Evolutionary conservation across 306 rosid genomes (phyloP), one percentile per base, ranked within the genome.

Genomic region (Mimosa pudica): DNA sequence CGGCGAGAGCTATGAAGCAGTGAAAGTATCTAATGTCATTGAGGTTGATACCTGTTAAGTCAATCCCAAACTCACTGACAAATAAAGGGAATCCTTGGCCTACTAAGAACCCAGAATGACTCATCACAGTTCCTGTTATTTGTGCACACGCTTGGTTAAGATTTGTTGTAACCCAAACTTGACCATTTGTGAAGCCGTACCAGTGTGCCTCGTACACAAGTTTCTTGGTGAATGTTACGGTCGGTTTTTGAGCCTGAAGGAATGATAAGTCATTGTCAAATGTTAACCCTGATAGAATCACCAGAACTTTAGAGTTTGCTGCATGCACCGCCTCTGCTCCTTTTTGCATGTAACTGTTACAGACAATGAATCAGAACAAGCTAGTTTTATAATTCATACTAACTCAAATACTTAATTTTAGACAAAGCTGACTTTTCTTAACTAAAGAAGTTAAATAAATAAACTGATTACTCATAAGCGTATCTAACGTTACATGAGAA

Each of bases 241-340:
- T 83, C 77, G 89, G 67, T 0, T 86, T 80, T 69, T 70, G 77
- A 17, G 77, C 82, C 30, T 33, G 9, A 10, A 95, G 57, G 80
- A 91, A 95, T 0, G 98, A 89, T 6, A 95, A 82, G 73, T 92
- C 94, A 6, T 7, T 86, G 81, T 90, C 98, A 38, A 42, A 95
- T 52, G 8, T 86, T 16, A 95, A 77, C 70, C 98, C 98, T 0
- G 98, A 95, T 17, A 95, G 67, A 81, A 95, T 90, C 6, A 95
- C 91, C 6, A 95, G 86, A 71, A 91, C 88, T 20, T 89, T 85
- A 32, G 92, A 78, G 62, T 95, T 95, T 76, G 96, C 94, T 11
- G 86, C 83, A 80, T 95, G 97, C 73, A 93, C 90, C 0, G 96
- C 94, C 84, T 95, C 98, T 4, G 98, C 98, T 82, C 97, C 98